Conservation (phyloP, 306 rosid species). For the Parietaria judaica region DNA sequence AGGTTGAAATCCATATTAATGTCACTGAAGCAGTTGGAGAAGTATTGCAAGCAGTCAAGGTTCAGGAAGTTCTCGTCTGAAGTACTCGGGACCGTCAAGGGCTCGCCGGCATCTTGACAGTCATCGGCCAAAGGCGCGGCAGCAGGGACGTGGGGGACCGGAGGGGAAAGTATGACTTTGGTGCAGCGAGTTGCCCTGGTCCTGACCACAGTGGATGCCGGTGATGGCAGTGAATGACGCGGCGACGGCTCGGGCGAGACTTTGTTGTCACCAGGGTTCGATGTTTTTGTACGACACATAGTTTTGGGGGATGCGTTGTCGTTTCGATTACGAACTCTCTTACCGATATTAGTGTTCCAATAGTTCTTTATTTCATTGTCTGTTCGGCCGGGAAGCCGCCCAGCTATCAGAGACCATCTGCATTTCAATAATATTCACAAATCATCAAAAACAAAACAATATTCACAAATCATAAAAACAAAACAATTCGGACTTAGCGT, state of each 20-base stretch:
- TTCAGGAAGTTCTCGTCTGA: slow-evolving; percentile 23
- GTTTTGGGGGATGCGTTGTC: neutral
- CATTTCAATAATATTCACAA: neutral
- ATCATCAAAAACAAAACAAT: neutral
- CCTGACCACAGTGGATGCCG: slow-evolving; percentile 18
- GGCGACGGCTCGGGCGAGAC: neutral
- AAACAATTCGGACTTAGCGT: neutral
- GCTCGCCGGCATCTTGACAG: no score
- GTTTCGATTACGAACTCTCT: slow-evolving; percentile 27
- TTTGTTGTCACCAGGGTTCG: neutral
- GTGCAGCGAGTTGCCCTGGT: slow-evolving; percentile 56
- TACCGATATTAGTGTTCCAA: slow-evolving; percentile 63
- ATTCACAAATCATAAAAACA: neutral
- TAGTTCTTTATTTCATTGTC: slow-evolving; percentile 81
- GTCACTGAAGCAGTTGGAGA: slow-evolving; percentile 15
- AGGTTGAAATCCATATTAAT: neutral
- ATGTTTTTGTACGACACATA: neutral
- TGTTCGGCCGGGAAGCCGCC: slow-evolving; percentile 81
- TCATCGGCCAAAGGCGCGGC: no score
- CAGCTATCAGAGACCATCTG: slow-evolving; percentile 80
- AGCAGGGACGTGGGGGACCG: neutral
- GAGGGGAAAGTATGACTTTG: slow-evolving; percentile 22
- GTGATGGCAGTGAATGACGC: neutral
- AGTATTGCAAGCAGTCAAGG: slow-evolving; percentile 25
- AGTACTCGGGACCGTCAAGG: neutral